Evolutionary conservation across 1,139 yeast genomes (phyloP).

Genomic region (Pneumocystis canis): DNA sequence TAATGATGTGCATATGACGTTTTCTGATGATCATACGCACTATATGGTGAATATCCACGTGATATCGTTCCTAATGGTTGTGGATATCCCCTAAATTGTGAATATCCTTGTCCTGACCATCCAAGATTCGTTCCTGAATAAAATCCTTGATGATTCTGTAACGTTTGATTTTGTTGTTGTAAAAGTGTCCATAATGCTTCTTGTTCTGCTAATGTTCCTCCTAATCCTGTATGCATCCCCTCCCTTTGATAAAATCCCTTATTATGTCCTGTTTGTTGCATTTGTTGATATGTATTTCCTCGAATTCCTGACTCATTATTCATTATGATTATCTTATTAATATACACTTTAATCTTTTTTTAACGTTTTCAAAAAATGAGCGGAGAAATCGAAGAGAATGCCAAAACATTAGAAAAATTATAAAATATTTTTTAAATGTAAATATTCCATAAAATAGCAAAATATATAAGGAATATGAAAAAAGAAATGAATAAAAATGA

Average conservation of each 20-base stretch:
- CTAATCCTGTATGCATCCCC: background rate
- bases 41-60: background rate
- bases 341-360: background rate
- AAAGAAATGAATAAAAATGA: no score
- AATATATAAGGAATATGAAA: no score
- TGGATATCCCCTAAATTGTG: background rate
- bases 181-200: background rate
- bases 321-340: background rate
- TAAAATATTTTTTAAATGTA: no score
- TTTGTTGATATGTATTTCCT: background rate
- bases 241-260: background rate
- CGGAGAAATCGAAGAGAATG: no score
- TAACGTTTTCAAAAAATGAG: background rate
- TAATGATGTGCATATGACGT: background rate
- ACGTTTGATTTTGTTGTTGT: background rate
- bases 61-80: background rate
- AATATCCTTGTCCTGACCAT: background rate
- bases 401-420: no score
- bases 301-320: background rate
- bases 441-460: no score
- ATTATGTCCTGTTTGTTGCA: background rate
- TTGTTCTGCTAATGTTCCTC: background rate
- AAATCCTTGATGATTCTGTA: background rate
- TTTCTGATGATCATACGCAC: background rate
- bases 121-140: background rate